These are phyloP conservation scores for Tolypocladium endophyticum DNA, from an alignment of 2,329 filamentous ascomycete species.

Conservation along the genomic window DNA sequence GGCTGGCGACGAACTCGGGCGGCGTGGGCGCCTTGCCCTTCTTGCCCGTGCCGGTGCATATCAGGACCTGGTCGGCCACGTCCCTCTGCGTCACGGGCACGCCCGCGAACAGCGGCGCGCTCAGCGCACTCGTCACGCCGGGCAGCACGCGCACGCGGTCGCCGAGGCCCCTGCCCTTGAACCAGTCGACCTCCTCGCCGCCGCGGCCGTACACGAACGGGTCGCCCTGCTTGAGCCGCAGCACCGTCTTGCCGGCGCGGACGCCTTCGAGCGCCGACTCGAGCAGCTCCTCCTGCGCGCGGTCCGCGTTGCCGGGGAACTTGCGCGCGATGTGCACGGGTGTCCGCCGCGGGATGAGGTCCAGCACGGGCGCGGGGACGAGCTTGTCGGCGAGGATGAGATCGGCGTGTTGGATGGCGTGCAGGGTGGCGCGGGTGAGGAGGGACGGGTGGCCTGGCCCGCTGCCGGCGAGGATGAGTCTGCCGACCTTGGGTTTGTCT, in stretches of 20 bases:
- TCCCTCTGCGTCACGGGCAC: slow-evolving; percentile 84
- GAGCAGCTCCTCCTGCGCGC: slow-evolving; percentile 82
- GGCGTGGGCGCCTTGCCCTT: slow-evolving; percentile 77
- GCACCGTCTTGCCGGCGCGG: slow-evolving; percentile 60
- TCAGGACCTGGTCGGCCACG: slow-evolving; percentile 81
- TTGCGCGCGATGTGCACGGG: slow-evolving; percentile 89
- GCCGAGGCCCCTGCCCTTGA: slow-evolving; percentile 59
- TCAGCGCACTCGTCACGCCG: slow-evolving; percentile 80
- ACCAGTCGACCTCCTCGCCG: slow-evolving; percentile 84
- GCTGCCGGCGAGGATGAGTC: slow-evolving; percentile 80
- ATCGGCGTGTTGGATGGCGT: slow-evolving; percentile 64
- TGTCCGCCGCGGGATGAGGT: slow-evolving; percentile 81
- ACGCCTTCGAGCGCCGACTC: slow-evolving; percentile 62
- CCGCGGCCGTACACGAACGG: slow-evolving; percentile 94
- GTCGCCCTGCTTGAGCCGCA: slow-evolving; percentile 91
- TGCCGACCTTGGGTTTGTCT: slow-evolving; percentile 36
- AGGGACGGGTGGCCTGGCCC: slow-evolving; percentile 90
- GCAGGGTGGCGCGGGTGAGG: slow-evolving; percentile 71
- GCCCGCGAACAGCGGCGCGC: slow-evolving; percentile 76
- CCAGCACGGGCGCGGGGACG: slow-evolving; percentile 73
- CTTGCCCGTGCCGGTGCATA: slow-evolving; percentile 94
- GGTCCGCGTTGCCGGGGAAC: slow-evolving; percentile 93
- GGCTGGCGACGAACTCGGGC: slow-evolving; percentile 62
- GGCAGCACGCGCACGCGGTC: slow-evolving; percentile 63
- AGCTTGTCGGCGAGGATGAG: slow-evolving; percentile 81